Conservation (phyloP, 768 basidiomycete species). For the Hebeloma cylindrosporum region DNA sequence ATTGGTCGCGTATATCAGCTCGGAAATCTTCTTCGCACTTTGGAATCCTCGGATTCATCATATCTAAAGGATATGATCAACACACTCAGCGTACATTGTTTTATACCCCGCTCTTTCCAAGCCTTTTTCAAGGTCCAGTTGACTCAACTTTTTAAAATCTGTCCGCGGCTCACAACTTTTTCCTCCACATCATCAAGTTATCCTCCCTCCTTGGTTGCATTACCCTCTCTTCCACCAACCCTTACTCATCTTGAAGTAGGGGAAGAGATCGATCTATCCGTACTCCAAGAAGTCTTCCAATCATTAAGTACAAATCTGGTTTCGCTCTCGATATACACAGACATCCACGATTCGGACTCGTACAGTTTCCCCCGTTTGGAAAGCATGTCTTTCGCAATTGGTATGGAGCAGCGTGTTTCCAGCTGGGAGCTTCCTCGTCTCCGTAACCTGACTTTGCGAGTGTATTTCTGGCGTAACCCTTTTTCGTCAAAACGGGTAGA, state of each 20-base stretch:
- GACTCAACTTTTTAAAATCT: background rate
- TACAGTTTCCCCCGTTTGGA: background rate
- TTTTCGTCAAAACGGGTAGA: background rate
- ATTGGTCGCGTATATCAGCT: constrained; percentile 26
- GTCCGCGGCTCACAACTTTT: constrained; percentile 4
- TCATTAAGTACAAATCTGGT: background rate
- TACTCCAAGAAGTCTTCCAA: background rate
- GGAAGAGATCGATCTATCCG: background rate
- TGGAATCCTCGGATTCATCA: constrained; percentile 6
- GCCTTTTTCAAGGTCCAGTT: background rate
- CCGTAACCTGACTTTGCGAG: constrained; percentile 2
- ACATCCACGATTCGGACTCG: background rate
- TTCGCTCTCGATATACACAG: constrained; percentile 4
- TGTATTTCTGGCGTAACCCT: background rate
- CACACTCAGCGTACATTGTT: constrained; percentile 2
- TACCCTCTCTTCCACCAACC: background rate
- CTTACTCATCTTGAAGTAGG: background rate
- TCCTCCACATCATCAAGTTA: background rate
- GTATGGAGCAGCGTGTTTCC: background rate
- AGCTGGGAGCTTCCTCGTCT: background rate
- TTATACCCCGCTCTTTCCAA: constrained; percentile 1
- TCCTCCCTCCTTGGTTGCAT: background rate
- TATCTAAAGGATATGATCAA: background rate
- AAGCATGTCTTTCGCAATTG: background rate
- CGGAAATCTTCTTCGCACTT: constrained; percentile 17